Percentiles rank a stretch among this genome's conserved stretches.
Evolutionary conservation across 495 filamentous ascomycete genomes (phyloP).

Genomic region (Entonaema liquescens): DNA sequence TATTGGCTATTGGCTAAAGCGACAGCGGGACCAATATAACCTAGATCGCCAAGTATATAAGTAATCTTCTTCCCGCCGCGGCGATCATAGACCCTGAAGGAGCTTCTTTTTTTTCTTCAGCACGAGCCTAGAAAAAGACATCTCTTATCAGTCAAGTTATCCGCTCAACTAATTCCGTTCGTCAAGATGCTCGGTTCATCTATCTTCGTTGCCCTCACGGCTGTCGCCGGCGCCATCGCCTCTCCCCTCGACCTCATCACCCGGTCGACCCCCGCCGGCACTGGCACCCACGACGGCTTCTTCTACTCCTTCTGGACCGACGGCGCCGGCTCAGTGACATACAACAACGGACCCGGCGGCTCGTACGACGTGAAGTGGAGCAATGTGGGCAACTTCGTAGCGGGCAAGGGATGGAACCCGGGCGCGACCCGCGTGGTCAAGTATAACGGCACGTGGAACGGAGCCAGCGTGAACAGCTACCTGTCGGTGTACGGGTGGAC

Average conservation of each 20-base stretch:
- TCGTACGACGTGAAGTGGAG: constrained; percentile 67
- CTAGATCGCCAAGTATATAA: constrained; percentile 28
- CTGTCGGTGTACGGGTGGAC: constrained; percentile 71
- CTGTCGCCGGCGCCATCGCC: constrained; percentile 50
- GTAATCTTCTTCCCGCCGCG: constrained; percentile 12
- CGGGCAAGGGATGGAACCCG: constrained; percentile 70
- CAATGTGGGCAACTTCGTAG: constrained; percentile 69
- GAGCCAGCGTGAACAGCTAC: constrained; percentile 59
- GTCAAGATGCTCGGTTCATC: constrained; percentile 43
- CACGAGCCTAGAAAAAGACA: not conserved
- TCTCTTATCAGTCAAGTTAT: not conserved
- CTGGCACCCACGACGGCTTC: constrained; percentile 64
- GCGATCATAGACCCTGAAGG: constrained; percentile 24
- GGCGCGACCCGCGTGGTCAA: constrained; percentile 52
- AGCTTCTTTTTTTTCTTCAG: constrained; percentile 1
- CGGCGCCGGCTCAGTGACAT: constrained; percentile 62
- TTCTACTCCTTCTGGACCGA: constrained; percentile 75
- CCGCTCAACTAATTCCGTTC: constrained; percentile 6
- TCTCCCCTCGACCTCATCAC: constrained; percentile 49
- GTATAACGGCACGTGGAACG: constrained; percentile 62
- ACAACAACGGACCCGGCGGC: constrained; percentile 66
- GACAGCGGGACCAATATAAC: not conserved
- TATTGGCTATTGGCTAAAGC: constrained; percentile 23
- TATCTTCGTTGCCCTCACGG: constrained; percentile 50
- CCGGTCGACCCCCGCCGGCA: constrained; percentile 49